phyloP scores from a whole-genome alignment of 208 protist genomes.

The Trypanosoma cruzi region DNA sequence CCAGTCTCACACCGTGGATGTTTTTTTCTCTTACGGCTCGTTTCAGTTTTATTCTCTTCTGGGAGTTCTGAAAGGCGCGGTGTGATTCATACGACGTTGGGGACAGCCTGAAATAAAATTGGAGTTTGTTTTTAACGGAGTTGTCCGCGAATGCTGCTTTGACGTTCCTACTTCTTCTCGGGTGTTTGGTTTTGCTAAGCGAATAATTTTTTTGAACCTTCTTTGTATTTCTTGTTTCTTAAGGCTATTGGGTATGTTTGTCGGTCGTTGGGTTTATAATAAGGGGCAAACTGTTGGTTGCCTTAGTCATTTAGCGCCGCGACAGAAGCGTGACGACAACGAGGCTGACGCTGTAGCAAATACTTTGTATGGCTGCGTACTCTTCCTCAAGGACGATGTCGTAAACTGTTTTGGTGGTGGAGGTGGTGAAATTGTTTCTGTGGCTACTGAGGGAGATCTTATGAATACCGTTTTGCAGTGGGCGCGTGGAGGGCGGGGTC shows the following conservation, averaged over 20 bases:
- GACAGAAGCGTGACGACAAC: neutral
- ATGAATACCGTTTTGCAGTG: constrained; percentile 13
- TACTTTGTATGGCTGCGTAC: constrained; percentile 19
- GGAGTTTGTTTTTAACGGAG: neutral
- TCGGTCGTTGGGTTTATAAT: constrained; percentile 25
- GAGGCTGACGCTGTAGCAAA: neutral
- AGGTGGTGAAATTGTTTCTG: neutral
- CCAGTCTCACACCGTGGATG: neutral
- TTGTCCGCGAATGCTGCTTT: neutral
- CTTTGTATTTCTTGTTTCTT: constrained; percentile 10
- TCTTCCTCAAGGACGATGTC: constrained; percentile 29
- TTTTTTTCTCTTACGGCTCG: neutral
- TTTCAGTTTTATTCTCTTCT: neutral
- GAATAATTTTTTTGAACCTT: neutral
- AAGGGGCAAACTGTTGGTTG: constrained; percentile 13
- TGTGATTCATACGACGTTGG: neutral
- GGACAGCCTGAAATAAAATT: neutral
- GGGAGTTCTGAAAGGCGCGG: neutral
- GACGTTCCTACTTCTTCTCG: neutral
- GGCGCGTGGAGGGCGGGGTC: constrained; percentile 14
- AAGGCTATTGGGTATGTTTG: constrained; percentile 21
- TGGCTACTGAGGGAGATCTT: constrained; percentile 11
- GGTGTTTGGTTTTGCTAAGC: neutral
- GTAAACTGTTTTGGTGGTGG: constrained; percentile 4
- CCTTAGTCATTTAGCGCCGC: constrained; percentile 5